These are phyloP conservation scores for Claviceps monticola DNA, from an alignment of 2,329 filamentous ascomycete species.

Conservation along the genomic window DNA sequence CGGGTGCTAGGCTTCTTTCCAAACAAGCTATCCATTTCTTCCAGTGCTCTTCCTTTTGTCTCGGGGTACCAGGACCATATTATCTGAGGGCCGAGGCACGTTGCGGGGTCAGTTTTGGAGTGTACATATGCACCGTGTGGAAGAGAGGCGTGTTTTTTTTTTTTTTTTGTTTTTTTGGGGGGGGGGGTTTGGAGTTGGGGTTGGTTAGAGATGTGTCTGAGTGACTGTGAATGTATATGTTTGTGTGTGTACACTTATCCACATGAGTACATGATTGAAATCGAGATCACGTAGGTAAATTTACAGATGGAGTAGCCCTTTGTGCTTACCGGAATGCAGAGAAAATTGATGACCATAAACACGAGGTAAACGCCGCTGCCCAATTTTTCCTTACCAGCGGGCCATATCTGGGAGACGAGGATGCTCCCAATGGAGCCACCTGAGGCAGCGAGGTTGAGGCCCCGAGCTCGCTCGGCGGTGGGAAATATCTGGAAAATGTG, in stretches of 20 bases:
- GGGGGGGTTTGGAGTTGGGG: too few relatives aligned
- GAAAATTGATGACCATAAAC: slow-evolving; percentile 28
- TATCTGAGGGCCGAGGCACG: slow-evolving; percentile 14
- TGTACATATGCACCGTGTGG: too few relatives aligned
- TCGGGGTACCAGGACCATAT: slow-evolving; percentile 30
- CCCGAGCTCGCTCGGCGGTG: slow-evolving; percentile 39
- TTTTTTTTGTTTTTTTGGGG: background rate
- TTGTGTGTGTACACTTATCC: too few relatives aligned
- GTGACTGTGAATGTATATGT: too few relatives aligned
- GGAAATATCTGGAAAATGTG: slow-evolving; percentile 33
- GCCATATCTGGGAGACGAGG: slow-evolving; percentile 40
- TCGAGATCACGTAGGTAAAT: too few relatives aligned
- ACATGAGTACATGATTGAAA: too few relatives aligned
- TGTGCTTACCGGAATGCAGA: slow-evolving; percentile 6
- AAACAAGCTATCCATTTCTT: slow-evolving; percentile 32
- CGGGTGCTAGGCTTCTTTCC: slow-evolving; percentile 5
- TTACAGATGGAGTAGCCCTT: too few relatives aligned
- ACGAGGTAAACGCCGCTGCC: slow-evolving; percentile 42
- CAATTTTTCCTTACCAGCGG: slow-evolving; percentile 34
- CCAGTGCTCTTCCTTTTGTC: slow-evolving; percentile 26
- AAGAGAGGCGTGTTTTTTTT: background rate
- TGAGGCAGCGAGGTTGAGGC: slow-evolving; percentile 40
- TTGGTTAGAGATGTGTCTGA: too few relatives aligned
- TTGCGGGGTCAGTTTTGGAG: background rate
- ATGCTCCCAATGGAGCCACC: slow-evolving; percentile 42